phyloP scores from a whole-genome alignment of 2,329 filamentous ascomycete species.

The Scedosporium apiospermum region DNA sequence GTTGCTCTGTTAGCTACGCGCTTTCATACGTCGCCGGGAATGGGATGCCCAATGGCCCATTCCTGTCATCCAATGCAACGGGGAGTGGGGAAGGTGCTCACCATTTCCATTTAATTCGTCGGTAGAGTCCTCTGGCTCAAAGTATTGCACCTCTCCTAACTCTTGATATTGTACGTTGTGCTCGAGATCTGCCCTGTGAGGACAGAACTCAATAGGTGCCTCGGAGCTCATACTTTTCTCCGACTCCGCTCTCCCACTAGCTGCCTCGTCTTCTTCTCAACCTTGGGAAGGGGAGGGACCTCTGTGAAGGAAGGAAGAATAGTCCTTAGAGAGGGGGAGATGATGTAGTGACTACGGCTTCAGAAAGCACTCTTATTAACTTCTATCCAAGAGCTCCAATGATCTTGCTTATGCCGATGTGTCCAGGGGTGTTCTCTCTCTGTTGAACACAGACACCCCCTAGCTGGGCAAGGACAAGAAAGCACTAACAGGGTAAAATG shows the following conservation, averaged over 20 bases:
- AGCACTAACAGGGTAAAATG: neutral
- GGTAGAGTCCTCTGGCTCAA: neutral
- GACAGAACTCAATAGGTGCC: constrained; percentile 4
- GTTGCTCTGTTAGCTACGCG: neutral
- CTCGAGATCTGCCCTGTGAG: constrained; percentile 3
- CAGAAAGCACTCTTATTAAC: neutral
- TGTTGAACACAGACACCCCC: neutral
- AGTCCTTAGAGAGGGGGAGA: neutral
- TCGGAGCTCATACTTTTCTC: constrained; percentile 1
- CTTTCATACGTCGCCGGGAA: too few species aligned
- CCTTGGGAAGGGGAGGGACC: neutral
- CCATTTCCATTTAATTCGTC: neutral
- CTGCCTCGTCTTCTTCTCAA: neutral
- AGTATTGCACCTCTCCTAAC: constrained; percentile 3
- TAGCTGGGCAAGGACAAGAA: neutral
- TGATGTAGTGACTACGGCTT: neutral
- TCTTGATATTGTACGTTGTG: constrained; percentile 3
- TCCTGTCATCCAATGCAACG: neutral
- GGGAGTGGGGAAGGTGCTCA: neutral
- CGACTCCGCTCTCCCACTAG: neutral
- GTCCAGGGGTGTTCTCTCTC: neutral
- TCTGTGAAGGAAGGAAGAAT: neutral
- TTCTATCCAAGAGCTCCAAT: neutral
- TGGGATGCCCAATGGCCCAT: too few species aligned
- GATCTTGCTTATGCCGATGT: neutral